Percentiles rank a stretch among this genome's conserved stretches.
These are phyloP conservation scores for Beauveria sp. DNA, from an alignment of 2,329 filamentous ascomycete species.

Conservation along the genomic window DNA sequence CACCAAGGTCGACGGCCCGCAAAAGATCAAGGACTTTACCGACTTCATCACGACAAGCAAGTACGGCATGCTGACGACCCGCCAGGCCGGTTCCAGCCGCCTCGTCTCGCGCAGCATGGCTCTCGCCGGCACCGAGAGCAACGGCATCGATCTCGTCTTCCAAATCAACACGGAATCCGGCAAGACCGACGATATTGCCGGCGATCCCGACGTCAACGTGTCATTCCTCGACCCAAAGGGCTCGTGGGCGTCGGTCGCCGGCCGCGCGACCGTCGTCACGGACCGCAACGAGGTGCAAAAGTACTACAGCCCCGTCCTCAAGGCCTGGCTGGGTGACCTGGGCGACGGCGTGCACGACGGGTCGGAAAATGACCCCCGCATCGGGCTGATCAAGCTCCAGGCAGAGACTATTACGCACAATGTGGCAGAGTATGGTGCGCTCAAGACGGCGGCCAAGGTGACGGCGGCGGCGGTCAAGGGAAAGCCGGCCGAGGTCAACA, in stretches of 20 bases:
- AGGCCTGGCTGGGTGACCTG: constrained; percentile 81
- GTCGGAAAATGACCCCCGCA: constrained; percentile 70
- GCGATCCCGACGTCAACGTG: constrained; percentile 41
- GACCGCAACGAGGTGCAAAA: constrained; percentile 63
- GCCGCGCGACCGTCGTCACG: constrained; percentile 60
- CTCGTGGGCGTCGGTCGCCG: constrained; percentile 84
- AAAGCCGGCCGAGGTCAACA: constrained; percentile 64
- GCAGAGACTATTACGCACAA: constrained; percentile 67
- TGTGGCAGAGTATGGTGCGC: constrained; percentile 51
- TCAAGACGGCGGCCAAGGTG: constrained; percentile 61
- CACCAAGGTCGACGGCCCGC: constrained; percentile 52
- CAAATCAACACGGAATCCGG: constrained; percentile 86
- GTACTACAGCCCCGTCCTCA: constrained; percentile 66
- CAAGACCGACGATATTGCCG: constrained; percentile 40
- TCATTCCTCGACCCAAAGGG: constrained; percentile 69
- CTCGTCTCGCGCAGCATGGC: constrained; percentile 83
- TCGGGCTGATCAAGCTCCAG: constrained; percentile 73
- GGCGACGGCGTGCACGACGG: constrained; percentile 80
- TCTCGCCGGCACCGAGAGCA: constrained; percentile 67
- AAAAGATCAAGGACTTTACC: constrained; percentile 69
- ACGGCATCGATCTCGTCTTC: constrained; percentile 77
- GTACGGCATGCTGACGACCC: constrained; percentile 85
- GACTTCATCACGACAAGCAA: constrained; percentile 66
- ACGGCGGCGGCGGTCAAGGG: constrained; percentile 70
- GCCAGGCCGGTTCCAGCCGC: constrained; percentile 54